Percentiles rank a stretch among this genome's conserved stretches.
Conservation (phyloP, 257 asterid species). For the Plectranthus barbatus region DNA sequence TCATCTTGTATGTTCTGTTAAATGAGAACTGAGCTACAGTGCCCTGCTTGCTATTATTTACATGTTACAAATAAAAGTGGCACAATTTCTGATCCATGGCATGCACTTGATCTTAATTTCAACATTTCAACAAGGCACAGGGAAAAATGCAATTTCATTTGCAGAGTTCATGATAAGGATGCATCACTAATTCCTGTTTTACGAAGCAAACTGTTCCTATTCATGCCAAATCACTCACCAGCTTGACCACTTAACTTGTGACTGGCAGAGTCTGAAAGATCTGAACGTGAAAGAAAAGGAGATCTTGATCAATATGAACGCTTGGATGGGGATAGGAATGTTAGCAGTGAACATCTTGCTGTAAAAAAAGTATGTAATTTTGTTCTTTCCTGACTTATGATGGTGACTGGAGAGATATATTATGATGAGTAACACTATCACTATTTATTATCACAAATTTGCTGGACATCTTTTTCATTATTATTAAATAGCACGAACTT, state of each 20-base stretch:
- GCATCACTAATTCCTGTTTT: neutral
- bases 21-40: conserved; percentile 8
- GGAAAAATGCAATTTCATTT: neutral
- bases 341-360: conserved; percentile 64
- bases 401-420: neutral
- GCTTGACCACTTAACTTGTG: conserved; percentile 16
- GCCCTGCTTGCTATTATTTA: neutral
- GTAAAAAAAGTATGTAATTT: conserved; percentile 64
- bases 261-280: conserved; percentile 77
- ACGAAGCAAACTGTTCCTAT: neutral
- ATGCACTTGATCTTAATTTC: neutral
- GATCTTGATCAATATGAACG: conserved; percentile 98
- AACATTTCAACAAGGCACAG: neutral
- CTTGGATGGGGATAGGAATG: conserved; percentile 88
- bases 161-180: neutral
- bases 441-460: neutral
- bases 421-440: neutral
- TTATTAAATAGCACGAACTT: neutral
- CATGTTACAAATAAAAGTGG: conserved; percentile 1
- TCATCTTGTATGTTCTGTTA: conserved; percentile 6
- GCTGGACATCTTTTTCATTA: neutral
- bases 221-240: conserved; percentile 9
- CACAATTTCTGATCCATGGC: neutral
- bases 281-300: conserved; percentile 92
- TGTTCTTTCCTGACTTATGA: neutral